These are phyloP conservation scores for Phlebopus sp. DNA, from an alignment of 1,284 basidiomycete species.

Conservation along the genomic window DNA sequence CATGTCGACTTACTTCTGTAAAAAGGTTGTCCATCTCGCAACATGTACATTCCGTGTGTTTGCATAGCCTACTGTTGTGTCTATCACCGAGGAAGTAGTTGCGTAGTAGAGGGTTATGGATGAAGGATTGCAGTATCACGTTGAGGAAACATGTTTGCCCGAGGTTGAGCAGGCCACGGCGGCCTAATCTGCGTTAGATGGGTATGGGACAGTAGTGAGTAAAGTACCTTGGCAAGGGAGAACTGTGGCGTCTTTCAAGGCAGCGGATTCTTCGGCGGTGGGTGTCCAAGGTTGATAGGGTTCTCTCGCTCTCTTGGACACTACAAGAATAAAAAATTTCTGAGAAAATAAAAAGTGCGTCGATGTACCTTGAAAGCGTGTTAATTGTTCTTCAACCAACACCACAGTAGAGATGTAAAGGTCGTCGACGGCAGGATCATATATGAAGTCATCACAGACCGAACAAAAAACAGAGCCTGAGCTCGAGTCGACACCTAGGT, in stretches of 20 bases:
- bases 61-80: conserved; percentile 72
- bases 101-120: conserved; percentile 89
- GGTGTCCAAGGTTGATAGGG: conserved; percentile 47
- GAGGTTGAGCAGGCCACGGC: conserved; percentile 87
- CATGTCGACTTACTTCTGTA: conserved; percentile 57
- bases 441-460: conserved; percentile 58
- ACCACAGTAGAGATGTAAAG: conserved; percentile 38
- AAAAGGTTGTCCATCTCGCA: conserved; percentile 96
- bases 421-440: conserved; percentile 43
- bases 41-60: conserved; percentile 77
- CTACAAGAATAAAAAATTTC: conserved; percentile 24
- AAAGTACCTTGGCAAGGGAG: conserved; percentile 65
- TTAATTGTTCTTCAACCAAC: conserved; percentile 49
- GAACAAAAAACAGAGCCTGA: conserved; percentile 59
- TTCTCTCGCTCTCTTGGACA: conserved; percentile 39
- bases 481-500: conserved; percentile 54
- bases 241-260: conserved; percentile 34
- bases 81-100: conserved; percentile 90
- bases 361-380: conserved; percentile 43
- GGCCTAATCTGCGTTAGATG: conserved; percentile 46
- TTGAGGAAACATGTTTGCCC: conserved; percentile 96
- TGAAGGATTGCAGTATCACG: conserved; percentile 88
- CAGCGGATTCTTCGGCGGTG: conserved; percentile 33
- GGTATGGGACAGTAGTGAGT: conserved; percentile 2
- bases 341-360: neutral